Conservation (phyloP, 257 asterid species). For the Datura wrightii region DNA sequence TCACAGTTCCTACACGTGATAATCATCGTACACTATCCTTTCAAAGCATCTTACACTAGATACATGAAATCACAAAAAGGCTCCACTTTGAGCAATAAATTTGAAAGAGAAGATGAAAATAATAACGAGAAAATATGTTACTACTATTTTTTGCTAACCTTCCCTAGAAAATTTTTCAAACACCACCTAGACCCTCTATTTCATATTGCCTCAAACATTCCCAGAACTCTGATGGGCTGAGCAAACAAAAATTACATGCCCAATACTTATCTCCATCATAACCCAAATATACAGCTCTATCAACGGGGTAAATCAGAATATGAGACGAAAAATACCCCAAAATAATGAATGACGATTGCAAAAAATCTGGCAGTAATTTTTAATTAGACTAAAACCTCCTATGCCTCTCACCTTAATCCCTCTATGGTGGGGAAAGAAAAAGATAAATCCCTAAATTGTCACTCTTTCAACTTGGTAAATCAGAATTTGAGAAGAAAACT, state of each 20-base stretch:
- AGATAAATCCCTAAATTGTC: too few relatives aligned
- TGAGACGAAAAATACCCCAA: background rate
- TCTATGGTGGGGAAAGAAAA: too few relatives aligned
- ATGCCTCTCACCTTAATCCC: background rate
- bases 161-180: background rate
- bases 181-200: slow-evolving; percentile 5
- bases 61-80: background rate
- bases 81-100: background rate
- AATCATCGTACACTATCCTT: background rate
- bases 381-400: background rate
- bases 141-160: background rate
- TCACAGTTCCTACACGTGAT: background rate
- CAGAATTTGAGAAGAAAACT: too few relatives aligned
- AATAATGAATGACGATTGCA: background rate
- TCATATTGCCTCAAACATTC: background rate
- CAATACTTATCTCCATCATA: background rate
- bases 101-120: background rate
- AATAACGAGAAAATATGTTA: background rate
- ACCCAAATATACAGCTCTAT: background rate
- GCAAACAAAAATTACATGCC: background rate
- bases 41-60: background rate
- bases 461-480: too few relatives aligned
- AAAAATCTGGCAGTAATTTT: slow-evolving; percentile 10
- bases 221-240: slow-evolving; percentile 13
- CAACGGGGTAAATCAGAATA: background rate